Evolutionary conservation across 768 basidiomycete species (phyloP).

Genomic region (Leccinum disarticulatum): DNA sequence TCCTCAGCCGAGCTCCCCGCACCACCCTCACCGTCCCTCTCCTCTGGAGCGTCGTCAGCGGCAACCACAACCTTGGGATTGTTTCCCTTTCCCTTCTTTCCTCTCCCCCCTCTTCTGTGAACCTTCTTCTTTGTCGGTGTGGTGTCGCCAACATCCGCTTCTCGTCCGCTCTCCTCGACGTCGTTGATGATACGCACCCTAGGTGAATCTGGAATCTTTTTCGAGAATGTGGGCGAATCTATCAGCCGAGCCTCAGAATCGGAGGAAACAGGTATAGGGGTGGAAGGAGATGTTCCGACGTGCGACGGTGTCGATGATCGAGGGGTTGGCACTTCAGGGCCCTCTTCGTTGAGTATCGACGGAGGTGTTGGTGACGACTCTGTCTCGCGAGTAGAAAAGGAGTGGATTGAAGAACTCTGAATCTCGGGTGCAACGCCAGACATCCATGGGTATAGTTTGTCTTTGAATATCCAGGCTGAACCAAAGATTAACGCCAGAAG

Average conservation of each 20-base stretch:
- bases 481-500: conserved; percentile 25
- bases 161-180: conserved; percentile 62
- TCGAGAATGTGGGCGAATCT: conserved; percentile 6
- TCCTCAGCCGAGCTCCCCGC: conserved; percentile 20
- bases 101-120: conserved; percentile 43
- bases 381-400: background rate
- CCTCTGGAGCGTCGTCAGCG: conserved; percentile 26
- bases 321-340: background rate
- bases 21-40: conserved; percentile 26
- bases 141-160: conserved; percentile 40
- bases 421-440: background rate
- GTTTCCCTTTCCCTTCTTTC: conserved; percentile 52
- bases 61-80: conserved; percentile 6
- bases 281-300: conserved; percentile 1
- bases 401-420: conserved; percentile 1
- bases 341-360: conserved; percentile 4
- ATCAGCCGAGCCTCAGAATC: conserved; percentile 5
- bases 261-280: background rate
- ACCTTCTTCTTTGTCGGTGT: conserved; percentile 43
- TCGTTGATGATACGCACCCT: conserved; percentile 30
- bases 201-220: conserved; percentile 11
- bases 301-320: conserved; percentile 1
- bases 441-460: conserved; percentile 13
- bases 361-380: background rate
- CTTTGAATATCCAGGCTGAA: conserved; percentile 26